Evolutionary conservation across 352 stramenopile species (phyloP), one percentile per base, ranked within the genome.

Genomic region (Sclerospora graminicola): DNA sequence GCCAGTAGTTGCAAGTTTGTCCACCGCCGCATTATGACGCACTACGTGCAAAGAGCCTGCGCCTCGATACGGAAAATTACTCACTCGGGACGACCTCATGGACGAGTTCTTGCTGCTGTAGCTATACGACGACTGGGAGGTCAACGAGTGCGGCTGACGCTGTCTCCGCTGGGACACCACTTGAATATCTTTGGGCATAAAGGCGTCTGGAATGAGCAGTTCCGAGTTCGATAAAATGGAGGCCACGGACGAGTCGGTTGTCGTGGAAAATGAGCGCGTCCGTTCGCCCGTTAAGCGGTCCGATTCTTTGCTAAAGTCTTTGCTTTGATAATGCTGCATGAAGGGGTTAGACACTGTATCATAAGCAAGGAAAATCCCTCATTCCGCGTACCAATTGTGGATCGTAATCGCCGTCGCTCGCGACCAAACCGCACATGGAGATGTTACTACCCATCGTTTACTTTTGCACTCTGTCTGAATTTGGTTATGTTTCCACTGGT

Each of bases 171-270:
- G 67, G 14, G 66, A 78, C 28, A 82, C 30, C 34, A 82, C 66
- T n/a, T 82, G 66, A 33, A 82, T 82, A 60, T 82, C 70, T 26
- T 74, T 64, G 14, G 70, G 65, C 66, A 66, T 31, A 36, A 66
- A 82, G 32, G 60, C 68, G 18, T 82, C 70, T 11, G 70, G 70
- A 37, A 82, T 69, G n/a, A 82, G 63, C 14, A 53, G 48, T 36
- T 80, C 67, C 35, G 68, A 76, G 49, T 61, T 71, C n/a, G 67
- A 78, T 28, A 82, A 41, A 41, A 82, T 82, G 36, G 70, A 82
- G 14, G 67, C 65, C 13, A 82, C 55, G 1, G 64, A 77, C 19
- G 52, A 67, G 57, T 82, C 70, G 2, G 62, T 68, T 14, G 66
- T 31, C 3, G 57, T 39, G 1, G 68, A 76, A 14, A 67, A 16